Evolutionary conservation across 1,284 basidiomycete genomes (phyloP), one percentile per base, ranked within the genome.

Genomic region (Ganoderma leucocontextum): DNA sequence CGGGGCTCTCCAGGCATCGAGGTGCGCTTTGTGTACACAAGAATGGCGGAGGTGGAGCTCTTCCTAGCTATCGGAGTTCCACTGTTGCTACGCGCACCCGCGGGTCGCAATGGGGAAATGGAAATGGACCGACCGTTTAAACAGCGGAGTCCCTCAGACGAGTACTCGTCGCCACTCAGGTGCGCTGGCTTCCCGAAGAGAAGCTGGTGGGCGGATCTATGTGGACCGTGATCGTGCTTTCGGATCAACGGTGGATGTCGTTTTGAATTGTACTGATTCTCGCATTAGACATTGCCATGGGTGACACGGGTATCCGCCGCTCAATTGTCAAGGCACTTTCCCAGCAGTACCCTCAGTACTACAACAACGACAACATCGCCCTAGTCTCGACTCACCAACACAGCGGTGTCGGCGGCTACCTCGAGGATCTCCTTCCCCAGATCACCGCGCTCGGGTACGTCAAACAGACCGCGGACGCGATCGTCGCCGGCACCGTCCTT

Each of bases 331-430:
- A 84, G 8, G 80, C 85, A 36, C 83, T 94, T 6, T 82, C 87
- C 10, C 73, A 83, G 3, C 77, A 83, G 58, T 92, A 85, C 74
- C 89, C 90, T 1, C 89, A 87, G 4, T 65, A 93, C 6, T 95
- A 94, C 78, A 87, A 84, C 29, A 82, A 90, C 73, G 82, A 83
- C 13, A 95, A 95, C 74, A 87, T 94, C 70, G 93, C 93, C 2
- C 89, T 94, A 67, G 88, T 91, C 33, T 90, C 91, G 52, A 95
- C 94, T 0, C 94, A 95, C 76, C 85, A 84, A 72, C 94, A 95
- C 78, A 84, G 91, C 0, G 94, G 93, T 19, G 93, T 93, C 19
- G 93, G 92, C 38, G 93, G 93, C 0, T 95, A 93, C 78, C 83
- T 91, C 62, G 90, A 91, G 82, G 86, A 93, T 74, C 84, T 95